Evolutionary conservation across 352 stramenopile species (phyloP).

Genomic region (Plasmopara viticola): DNA sequence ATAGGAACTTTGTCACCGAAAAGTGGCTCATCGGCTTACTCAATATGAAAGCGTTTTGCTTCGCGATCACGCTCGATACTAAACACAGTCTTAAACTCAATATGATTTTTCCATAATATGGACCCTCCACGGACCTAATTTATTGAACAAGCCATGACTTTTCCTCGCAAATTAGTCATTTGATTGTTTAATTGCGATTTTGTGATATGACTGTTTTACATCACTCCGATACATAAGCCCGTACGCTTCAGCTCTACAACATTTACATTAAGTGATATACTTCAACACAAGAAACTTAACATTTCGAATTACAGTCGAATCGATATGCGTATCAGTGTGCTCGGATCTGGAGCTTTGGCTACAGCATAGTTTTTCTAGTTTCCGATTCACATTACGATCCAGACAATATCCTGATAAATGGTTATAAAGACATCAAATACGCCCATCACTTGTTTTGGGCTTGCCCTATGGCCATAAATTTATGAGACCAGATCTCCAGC

Average conservation of each 20-base stretch:
- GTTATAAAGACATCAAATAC: neutral
- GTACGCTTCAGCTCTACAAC: neutral
- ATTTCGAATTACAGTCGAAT: neutral
- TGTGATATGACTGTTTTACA: constrained; percentile 3
- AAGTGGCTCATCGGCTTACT: neutral
- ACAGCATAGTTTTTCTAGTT: neutral
- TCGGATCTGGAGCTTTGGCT: neutral
- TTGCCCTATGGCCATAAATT: neutral
- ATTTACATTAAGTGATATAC: neutral
- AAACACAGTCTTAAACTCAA: neutral
- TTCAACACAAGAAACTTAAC: neutral
- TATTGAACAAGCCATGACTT: neutral
- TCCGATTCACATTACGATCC: neutral
- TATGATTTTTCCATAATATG: neutral
- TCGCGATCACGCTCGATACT: constrained; percentile 1
- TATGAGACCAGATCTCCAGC: constrained; percentile 1
- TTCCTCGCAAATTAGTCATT: neutral
- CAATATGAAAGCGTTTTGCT: neutral
- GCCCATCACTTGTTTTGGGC: constrained; percentile 10
- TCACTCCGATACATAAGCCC: neutral
- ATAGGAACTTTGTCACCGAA: neutral
- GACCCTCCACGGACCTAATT: neutral
- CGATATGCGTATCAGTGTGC: neutral
- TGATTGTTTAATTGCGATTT: constrained; percentile 4
- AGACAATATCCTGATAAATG: neutral